Conservation (phyloP, 2,329 filamentous ascomycete species). For the Alternaria consortialis region DNA sequence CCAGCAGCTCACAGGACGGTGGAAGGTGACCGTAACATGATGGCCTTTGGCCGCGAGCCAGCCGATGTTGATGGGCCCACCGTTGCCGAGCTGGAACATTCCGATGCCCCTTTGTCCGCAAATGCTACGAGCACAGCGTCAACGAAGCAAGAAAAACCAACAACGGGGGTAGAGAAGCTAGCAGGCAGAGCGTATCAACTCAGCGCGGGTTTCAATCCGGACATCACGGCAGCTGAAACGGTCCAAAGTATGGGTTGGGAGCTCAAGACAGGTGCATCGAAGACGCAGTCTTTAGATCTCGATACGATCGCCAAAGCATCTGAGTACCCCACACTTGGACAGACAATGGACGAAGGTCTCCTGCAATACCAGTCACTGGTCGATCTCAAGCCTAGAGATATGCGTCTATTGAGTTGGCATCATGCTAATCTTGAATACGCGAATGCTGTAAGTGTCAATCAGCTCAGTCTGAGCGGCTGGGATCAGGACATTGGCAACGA, state of each 20-base stretch:
- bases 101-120: conserved; percentile 58
- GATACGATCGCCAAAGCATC: conserved; percentile 69
- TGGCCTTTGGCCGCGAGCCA: conserved; percentile 84
- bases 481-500: conserved; percentile 98
- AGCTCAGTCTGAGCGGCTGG: conserved; percentile 89
- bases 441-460: conserved; percentile 87
- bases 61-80: conserved; percentile 65
- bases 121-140: conserved; percentile 59
- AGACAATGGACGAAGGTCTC: conserved; percentile 92
- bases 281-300: conserved; percentile 74
- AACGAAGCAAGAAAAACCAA: conserved; percentile 55
- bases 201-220: conserved; percentile 72
- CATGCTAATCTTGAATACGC: conserved; percentile 98
- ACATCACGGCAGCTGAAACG: conserved; percentile 77
- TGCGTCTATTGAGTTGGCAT: conserved; percentile 95
- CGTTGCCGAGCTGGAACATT: conserved; percentile 77
- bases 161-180: conserved; percentile 65
- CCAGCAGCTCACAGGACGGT: conserved; percentile 73
- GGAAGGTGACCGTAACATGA: conserved; percentile 81
- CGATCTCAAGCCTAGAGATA: conserved; percentile 83
- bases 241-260: conserved; percentile 85
- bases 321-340: conserved; percentile 77
- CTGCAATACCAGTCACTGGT: conserved; percentile 85
- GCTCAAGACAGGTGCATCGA: conserved; percentile 69
- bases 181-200: conserved; percentile 75